Conservation (phyloP, 2,329 filamentous ascomycete species). For the Hymenotorrendiella dingleyae region DNA sequence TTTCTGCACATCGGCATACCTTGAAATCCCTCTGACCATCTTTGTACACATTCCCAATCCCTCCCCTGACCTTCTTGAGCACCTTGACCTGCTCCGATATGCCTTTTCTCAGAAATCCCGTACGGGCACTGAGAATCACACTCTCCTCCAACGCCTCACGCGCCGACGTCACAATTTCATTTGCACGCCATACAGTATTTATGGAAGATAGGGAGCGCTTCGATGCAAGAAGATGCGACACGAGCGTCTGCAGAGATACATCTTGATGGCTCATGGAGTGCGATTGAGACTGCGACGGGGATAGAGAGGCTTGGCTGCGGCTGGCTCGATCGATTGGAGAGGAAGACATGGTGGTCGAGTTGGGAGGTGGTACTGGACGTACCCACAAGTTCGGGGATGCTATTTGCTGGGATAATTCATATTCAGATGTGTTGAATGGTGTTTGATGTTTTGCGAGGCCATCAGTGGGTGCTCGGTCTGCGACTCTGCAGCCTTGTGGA, state of each 20-base stretch:
- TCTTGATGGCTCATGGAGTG: conserved; percentile 19
- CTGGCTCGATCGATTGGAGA: conserved; percentile 12
- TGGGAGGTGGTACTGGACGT: too few relatives aligned
- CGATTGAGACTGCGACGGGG: conserved; percentile 19
- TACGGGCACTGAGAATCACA: conserved; percentile 64
- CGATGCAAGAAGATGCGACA: conserved; percentile 76
- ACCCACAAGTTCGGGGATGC: too few relatives aligned
- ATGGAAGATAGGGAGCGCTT: conserved; percentile 85
- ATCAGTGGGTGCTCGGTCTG: too few relatives aligned
- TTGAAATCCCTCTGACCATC: conserved; percentile 54
- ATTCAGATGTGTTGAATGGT: too few relatives aligned
- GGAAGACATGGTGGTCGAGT: conserved; percentile 14
- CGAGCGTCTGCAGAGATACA: conserved; percentile 64
- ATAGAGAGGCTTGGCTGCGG: conserved; percentile 25
- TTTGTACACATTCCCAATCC: conserved; percentile 51
- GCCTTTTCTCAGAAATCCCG: conserved; percentile 59
- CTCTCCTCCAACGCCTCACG: conserved; percentile 72
- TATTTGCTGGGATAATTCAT: too few relatives aligned
- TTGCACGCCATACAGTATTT: conserved; percentile 74
- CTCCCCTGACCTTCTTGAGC: conserved; percentile 44
- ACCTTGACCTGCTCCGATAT: conserved; percentile 52
- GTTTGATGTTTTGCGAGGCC: too few relatives aligned
- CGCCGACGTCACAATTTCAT: conserved; percentile 75
- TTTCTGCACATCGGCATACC: conserved; percentile 15
- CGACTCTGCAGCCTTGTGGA: too few relatives aligned